Conservation (phyloP, 257 asterid genomes). For the Solanum piurae region DNA sequence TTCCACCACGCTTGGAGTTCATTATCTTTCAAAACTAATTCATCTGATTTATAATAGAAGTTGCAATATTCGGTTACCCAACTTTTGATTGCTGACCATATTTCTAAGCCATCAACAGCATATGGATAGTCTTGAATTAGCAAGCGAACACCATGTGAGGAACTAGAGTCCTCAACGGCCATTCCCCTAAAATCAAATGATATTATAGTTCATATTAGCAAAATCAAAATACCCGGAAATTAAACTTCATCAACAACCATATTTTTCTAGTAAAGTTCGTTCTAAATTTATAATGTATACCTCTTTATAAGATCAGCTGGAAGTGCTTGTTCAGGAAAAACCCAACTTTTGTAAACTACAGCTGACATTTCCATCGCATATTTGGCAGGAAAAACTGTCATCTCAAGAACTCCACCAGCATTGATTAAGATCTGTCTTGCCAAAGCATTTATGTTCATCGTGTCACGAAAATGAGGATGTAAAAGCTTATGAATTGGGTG, state of each 20-base stretch:
- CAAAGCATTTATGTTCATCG: constrained; percentile 62
- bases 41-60: neutral
- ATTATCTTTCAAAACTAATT: neutral
- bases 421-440: constrained; percentile 27
- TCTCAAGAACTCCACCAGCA: neutral
- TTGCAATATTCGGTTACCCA: neutral
- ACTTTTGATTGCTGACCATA: neutral
- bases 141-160: constrained; percentile 54
- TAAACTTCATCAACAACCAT: neutral
- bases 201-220: neutral
- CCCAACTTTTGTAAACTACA: neutral
- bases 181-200: constrained; percentile 32
- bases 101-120: neutral
- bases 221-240: neutral
- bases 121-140: constrained; percentile 16
- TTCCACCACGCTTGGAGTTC: neutral
- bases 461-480: constrained; percentile 71
- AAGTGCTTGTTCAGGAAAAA: neutral
- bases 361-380: neutral
- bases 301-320: neutral
- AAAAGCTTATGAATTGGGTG: constrained; percentile 80
- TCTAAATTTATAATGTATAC: neutral
- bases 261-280: neutral
- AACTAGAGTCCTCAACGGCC: constrained; percentile 48
- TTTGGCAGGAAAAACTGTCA: neutral